Base-by-base conservation (phyloP, 805 yeast species). In the Saccharomycopsis lassenensis region DNA sequence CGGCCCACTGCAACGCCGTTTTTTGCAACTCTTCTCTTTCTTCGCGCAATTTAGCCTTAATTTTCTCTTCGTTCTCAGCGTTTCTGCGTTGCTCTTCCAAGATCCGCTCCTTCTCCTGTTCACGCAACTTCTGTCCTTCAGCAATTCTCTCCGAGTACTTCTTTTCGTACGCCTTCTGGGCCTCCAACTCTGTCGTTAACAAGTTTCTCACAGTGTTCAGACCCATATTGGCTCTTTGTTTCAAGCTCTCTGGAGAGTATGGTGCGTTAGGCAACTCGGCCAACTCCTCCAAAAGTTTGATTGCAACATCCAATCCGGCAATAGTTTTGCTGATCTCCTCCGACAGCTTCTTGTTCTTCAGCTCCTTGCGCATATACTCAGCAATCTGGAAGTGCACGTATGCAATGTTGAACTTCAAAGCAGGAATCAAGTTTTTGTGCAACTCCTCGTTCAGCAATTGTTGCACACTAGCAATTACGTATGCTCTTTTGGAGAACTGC, bases 151-250 rank as follows among this genome's bases (percentile, higher is more conserved):
- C 63, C 35, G 69, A 67, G 36, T 72, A 63, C 39, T 69, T 66
- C 12, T 55, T 55, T 40, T 83, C 87, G 55, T 67, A 76, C 43
- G 69, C 77, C 46, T 65, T 63, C 46, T 91, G 95, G 46, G 83
- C 89, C 18, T 68, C 73, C 35, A 80, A 60, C 20, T 77, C 72
- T 41, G 77, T 71, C 46, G 70, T 80, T 45, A 91, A 65, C 52
- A 86, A 79, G 40, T 71, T 75, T 43, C 71, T 63, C 52, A 86
- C 65, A 0, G 95, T 81, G 39, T 76, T 72, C 33, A 74, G 67
- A 52, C 94, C 95, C 69, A 85, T 70, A 46, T 71, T 71, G n/a
- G 91, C 89, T 59, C 96, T 76, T 47, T 86, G 78, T 49, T 76
- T 78, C 47, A 91, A 63, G 45, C 87, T 95, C 14, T 73, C 73